Evolutionary conservation across 2,329 filamentous ascomycete genomes (phyloP), one percentile per base, ranked within the genome.

Genomic region (Penicillium janthinellum): DNA sequence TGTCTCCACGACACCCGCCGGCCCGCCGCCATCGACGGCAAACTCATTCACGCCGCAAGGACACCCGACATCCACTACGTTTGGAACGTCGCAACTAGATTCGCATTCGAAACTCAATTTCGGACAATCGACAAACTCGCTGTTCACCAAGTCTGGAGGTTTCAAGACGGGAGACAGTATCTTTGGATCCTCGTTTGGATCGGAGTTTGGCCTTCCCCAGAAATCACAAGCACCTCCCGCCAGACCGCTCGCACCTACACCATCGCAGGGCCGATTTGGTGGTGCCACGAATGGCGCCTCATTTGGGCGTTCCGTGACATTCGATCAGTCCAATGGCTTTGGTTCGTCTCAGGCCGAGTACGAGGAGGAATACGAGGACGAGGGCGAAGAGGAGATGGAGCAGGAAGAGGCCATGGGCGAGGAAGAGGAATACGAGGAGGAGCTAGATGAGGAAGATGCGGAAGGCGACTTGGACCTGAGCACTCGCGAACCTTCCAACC

Each of bases 1-100:
- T 63, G 77, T 82, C 47, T 86, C 85, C 5, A 86, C 83, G 20
- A 87, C 85, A 15, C 85, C 85, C 54, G 83, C 82, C 49, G 84
- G 83, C 42, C 80, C 78, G 59, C 84, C 84, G 1, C 84, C 83
- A 28, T 83, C 82, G 35, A 79, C 77, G 59, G 74, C 77, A 28
- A 72, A 73, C 62, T 86, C 84, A n/a, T 85, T 84, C 56, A 86
- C 84, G 22, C 84, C 84, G 35, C 78, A 80, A 58, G 84, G 82
- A 3, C 78, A 78, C 45, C 83, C 83, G 49, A 82, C 83, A 31
- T 80, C 81, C 6, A 78, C 78, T 45, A 67, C 82, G 20, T 82
- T 84, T 64, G 81, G 81, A 54, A 83, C 79, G 71, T 84, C 84
- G 15, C 79, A 80, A 61, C 72, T 81, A 57, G 75, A 74, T 28